Base-by-base conservation (phyloP, 2,329 filamentous ascomycete genomes). In the Trichoderma endophyticum region DNA sequence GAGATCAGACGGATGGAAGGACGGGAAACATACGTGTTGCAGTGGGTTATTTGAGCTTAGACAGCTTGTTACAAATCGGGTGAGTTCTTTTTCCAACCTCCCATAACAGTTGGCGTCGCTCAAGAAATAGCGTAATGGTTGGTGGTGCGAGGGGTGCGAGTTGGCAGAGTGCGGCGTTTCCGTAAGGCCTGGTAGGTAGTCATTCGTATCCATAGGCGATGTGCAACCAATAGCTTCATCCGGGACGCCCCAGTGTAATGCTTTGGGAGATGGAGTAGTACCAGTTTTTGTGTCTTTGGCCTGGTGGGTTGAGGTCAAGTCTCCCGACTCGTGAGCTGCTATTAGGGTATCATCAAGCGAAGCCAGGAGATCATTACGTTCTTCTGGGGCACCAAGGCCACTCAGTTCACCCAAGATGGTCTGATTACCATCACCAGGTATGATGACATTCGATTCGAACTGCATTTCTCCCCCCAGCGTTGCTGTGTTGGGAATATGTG, bases 61-160 rank as follows among this genome's bases (percentile, higher is more conserved):
- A 8, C 68, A 66, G n/a, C 60, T 71, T 11, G 60, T 30, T 36
- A 71, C 68, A 14, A 71, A 71, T 30, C 68, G 68, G 18, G 43
- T 63, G 6, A 71, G 68, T 30, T 71, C 68, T 21, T 34, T 64
- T 28, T 64, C 68, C 21, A 71, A 11, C 11, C 68, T 56, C 18
- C 59, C 59, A 21, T 71, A 71, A 56, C 61, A 64, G 30, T 71
- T 71, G 9, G 39, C 68, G 15, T 71, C 68, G 9, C 61, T 71
- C 18, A 71, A 61, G 24, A 71, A 66, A 12, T 71, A 62, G 12
- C 67, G 28, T 30, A 56, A 43, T 9, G 59, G 68, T 43, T 43
- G 60, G 21, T 24, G 65, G 26, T 43, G 24, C 6, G 43, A 56
- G 21, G 18, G 65, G 26, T 43, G 24, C 11, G 43, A 56, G 14